phyloP scores from a whole-genome alignment of 164 flowering plant genomes.

The Amborella trichopoda region DNA sequence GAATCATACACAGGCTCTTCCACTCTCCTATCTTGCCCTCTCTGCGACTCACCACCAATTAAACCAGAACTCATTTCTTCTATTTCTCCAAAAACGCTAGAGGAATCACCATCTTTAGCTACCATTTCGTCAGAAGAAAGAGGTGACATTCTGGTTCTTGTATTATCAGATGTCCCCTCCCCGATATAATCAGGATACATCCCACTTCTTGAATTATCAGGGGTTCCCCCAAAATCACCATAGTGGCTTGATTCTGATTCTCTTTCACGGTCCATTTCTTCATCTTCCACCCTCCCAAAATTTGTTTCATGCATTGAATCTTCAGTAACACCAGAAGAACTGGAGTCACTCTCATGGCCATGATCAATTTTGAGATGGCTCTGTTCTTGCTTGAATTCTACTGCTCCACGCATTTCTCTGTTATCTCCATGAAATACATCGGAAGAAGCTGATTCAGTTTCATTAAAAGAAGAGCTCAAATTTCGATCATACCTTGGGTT shows the following conservation, averaged over 20 bases:
- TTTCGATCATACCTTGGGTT: not conserved
- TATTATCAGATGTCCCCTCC: conserved; percentile 20
- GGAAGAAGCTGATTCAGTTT: conserved; percentile 53
- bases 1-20: conserved; percentile 69
- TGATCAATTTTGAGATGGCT: conserved; percentile 14
- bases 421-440: conserved; percentile 35
- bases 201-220: conserved; percentile 5
- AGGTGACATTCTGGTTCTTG: conserved; percentile 11
- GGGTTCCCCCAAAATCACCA: not conserved
- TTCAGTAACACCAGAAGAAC: not conserved
- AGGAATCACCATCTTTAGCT: conserved; percentile 4
- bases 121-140: conserved; percentile 9
- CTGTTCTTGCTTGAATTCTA: conserved; percentile 22
- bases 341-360: conserved; percentile 2
- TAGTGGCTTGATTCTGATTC: conserved; percentile 9
- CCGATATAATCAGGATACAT: conserved; percentile 17
- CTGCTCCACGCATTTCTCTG: conserved; percentile 26
- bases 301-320: not conserved
- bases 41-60: conserved; percentile 4
- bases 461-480: conserved; percentile 7
- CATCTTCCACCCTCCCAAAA: conserved; percentile 14
- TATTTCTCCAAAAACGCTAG: conserved; percentile 3
- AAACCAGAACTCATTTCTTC: not conserved
- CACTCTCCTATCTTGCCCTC: conserved; percentile 19
- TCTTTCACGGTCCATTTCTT: conserved; percentile 12